These are phyloP conservation scores for Agaricus bisporus DNA, from an alignment of 768 basidiomycete genomes.

Conservation along the genomic window DNA sequence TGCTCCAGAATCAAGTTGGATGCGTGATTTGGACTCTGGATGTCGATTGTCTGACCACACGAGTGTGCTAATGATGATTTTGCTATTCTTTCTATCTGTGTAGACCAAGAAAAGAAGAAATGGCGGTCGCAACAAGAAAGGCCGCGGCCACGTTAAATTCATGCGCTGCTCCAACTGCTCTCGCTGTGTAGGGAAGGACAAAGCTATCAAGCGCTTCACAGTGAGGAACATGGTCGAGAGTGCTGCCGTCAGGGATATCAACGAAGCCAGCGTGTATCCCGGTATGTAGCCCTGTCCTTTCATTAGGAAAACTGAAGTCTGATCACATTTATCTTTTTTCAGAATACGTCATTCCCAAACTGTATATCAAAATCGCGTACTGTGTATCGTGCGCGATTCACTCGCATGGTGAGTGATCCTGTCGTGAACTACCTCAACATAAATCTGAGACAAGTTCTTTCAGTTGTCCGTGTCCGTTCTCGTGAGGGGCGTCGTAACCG, in stretches of 20 bases:
- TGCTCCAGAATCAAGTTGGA: constrained; percentile 26
- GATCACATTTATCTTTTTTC: constrained; percentile 9
- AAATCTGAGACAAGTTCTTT: not conserved
- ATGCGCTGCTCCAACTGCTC: constrained; percentile 99
- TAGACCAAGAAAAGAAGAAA: constrained; percentile 99
- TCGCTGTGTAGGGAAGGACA: constrained; percentile 96
- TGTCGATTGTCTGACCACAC: constrained; percentile 19
- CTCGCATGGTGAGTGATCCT: constrained; percentile 74
- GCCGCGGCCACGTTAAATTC: constrained; percentile 91
- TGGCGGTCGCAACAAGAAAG: constrained; percentile 98
- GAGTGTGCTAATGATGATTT: not conserved
- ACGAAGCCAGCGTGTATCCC: constrained; percentile 89
- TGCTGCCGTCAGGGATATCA: constrained; percentile 95
- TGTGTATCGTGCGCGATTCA: constrained; percentile 99
- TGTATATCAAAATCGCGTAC: constrained; percentile 98
- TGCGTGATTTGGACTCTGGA: constrained; percentile 27
- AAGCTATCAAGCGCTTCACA: constrained; percentile 99
- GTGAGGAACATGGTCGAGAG: constrained; percentile 99
- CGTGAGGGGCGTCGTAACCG: constrained; percentile 95
- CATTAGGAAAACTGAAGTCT: not conserved
- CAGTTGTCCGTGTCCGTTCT: constrained; percentile 97
- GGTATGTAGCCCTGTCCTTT: constrained; percentile 43
- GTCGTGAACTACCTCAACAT: not conserved
- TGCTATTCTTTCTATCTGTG: constrained; percentile 4
- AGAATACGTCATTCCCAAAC: constrained; percentile 96